These are phyloP conservation scores for Diplodia seriata DNA, from an alignment of 2,329 filamentous ascomycete genomes.

Conservation along the genomic window DNA sequence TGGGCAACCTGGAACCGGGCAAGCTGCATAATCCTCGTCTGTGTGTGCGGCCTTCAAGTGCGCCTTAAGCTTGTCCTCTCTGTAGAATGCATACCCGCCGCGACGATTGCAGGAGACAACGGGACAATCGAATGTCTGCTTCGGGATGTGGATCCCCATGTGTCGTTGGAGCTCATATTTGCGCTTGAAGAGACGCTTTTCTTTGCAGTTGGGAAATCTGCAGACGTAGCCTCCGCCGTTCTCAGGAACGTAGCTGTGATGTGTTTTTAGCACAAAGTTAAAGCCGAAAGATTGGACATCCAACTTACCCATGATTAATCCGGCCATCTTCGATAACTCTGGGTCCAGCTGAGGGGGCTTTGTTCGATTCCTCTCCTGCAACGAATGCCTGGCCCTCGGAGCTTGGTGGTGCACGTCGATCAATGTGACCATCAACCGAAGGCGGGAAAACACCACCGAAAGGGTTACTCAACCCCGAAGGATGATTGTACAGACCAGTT, in stretches of 20 bases:
- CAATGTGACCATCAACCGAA: too few relatives aligned
- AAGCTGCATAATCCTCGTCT: background rate
- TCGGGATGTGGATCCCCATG: background rate
- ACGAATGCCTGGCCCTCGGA: too few relatives aligned
- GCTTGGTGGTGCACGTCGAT: too few relatives aligned
- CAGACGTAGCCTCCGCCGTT: background rate
- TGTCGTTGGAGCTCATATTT: background rate
- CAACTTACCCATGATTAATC: too few relatives aligned
- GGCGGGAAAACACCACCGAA: too few relatives aligned
- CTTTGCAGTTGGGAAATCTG: background rate
- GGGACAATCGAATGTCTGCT: background rate
- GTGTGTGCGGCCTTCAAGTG: background rate
- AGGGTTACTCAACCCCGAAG: too few relatives aligned
- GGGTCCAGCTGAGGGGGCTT: too few relatives aligned
- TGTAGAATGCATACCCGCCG: background rate
- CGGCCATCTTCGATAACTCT: too few relatives aligned
- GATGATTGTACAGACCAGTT: too few relatives aligned
- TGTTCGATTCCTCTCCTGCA: too few relatives aligned
- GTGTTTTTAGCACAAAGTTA: too few relatives aligned
- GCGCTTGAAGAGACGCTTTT: conserved; percentile 1
- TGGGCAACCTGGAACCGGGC: background rate
- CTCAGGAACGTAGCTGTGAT: background rate
- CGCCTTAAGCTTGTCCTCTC: background rate
- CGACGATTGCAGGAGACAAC: background rate
- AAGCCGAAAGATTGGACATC: too few relatives aligned